Percentiles rank a stretch among this genome's conserved stretches.
Evolutionary conservation across 169 alveolate genomes (phyloP).

Genomic region (Cryptosporidium tyzzeri): DNA sequence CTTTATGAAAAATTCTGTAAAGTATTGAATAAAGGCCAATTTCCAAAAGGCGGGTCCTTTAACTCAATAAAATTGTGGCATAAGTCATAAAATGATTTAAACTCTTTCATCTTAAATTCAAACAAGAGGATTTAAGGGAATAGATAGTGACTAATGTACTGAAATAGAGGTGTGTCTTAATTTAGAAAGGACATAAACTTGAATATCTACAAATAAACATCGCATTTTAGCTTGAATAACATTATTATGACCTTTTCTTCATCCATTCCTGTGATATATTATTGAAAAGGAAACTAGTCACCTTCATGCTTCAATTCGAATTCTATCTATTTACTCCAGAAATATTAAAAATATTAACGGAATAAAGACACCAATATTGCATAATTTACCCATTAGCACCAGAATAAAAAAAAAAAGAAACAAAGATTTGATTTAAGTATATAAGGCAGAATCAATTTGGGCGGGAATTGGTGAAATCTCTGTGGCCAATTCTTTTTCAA

Average conservation of each 20-base stretch:
- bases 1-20: not conserved
- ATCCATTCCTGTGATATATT: not conserved
- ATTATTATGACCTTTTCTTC: not conserved
- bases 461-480: conserved; percentile 97
- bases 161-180: not conserved
- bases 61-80: not conserved
- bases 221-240: conserved; percentile 15
- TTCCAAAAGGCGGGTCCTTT: not conserved
- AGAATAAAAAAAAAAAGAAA: not conserved
- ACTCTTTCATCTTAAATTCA: not conserved
- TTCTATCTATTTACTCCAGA: not conserved
- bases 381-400: not conserved
- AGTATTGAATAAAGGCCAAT: not conserved
- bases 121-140: not conserved
- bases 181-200: not conserved
- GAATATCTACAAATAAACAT: conserved; percentile 44
- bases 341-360: not conserved
- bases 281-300: not conserved
- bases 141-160: not conserved
- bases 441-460: conserved; percentile 91
- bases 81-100: not conserved
- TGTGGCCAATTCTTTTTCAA: conserved; percentile 97
- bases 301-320: conserved; percentile 13
- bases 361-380: not conserved
- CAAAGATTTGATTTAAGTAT: conserved; percentile 79